Evolutionary conservation across 495 filamentous ascomycete genomes (phyloP), one percentile per base, ranked within the genome.

Genomic region (Annulohypoxylon moriforme): DNA sequence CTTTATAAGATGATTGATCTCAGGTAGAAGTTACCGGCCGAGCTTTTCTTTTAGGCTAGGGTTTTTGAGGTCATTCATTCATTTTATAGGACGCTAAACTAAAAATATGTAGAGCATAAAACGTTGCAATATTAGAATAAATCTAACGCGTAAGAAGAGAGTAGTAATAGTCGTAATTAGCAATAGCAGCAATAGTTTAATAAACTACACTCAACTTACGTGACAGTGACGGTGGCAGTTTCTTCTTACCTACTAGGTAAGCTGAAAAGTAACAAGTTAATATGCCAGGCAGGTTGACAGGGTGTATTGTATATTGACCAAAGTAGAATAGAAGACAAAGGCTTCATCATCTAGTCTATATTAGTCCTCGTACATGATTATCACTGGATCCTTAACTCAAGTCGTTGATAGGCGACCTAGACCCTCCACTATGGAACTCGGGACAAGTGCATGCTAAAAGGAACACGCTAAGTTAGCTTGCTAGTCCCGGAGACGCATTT

Each of bases 391-490:
- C 65, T 42, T 25, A 53, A 60, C 60, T 34, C 33, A 58, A 63
- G 58, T 52, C 63, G 34, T 52, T 69, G 44, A 49, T 44, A 44
- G 47, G 49, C 29, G 33, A 60, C 60, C 60, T 33, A 73, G 70
- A 73, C 71, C 71, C 71, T 69, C 71, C 66, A 67, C 44, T 33
- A 63, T 69, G 71, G 71, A 58, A 67, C 61, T 69, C 61, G 71
- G 71, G 66, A 73, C 66, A 73, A 38, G 71, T 66, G 62, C 50
- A 66, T 50, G 66, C 71, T 69, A 69, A 36, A 53, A 53, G 53
- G 7, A 29, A 7, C 34, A 14, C 34, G 18, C 40, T 34, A 36
- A 14, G 18, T 47, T 47, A 46, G 65, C 25, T 52, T 52, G 36
- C 49, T 58, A 25, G 44, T 49, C 53, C 67, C 67, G 59, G 67